A percentile compares a stretch with the other conserved stretches of the same genome.
These are phyloP conservation scores for Zymoseptoria crescenta DNA, from an alignment of 2,329 filamentous ascomycete genomes.

Conservation along the genomic window DNA sequence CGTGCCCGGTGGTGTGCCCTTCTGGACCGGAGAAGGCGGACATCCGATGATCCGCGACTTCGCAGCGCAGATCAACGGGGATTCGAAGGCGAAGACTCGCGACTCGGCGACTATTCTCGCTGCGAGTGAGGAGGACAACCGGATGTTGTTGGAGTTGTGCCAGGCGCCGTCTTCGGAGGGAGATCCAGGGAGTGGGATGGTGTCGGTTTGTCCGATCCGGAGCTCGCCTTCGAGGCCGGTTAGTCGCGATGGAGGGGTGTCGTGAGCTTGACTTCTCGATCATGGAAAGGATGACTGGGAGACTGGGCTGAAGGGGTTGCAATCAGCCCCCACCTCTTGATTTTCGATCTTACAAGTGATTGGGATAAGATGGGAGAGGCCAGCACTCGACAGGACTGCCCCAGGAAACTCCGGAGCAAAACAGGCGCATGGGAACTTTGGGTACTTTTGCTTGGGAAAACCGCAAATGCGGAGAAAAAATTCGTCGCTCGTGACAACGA, in stretches of 20 bases:
- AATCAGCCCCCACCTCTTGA: too few species aligned
- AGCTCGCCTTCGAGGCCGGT: background rate
- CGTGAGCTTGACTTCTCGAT: background rate
- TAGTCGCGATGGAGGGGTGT: background rate
- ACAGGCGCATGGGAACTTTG: too few species aligned
- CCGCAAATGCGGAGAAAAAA: too few species aligned
- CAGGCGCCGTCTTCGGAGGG: background rate
- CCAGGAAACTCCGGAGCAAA: too few species aligned
- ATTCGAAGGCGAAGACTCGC: background rate
- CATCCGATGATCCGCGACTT: background rate
- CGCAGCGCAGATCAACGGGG: background rate
- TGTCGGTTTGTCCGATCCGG: background rate
- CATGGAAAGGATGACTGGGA: too few species aligned
- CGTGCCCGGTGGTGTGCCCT: background rate
- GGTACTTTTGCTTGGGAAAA: too few species aligned
- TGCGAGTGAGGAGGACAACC: background rate
- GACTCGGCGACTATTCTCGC: background rate
- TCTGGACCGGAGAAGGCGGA: background rate
- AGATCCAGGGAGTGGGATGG: background rate
- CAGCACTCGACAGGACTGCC: too few species aligned
- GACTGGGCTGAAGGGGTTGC: too few species aligned
- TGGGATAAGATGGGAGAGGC: too few species aligned
- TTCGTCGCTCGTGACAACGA: too few species aligned
- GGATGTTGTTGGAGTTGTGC: background rate
- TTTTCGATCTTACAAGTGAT: too few species aligned